Conservation (phyloP, 345 rosid genomes). For the Linum trigynum region DNA sequence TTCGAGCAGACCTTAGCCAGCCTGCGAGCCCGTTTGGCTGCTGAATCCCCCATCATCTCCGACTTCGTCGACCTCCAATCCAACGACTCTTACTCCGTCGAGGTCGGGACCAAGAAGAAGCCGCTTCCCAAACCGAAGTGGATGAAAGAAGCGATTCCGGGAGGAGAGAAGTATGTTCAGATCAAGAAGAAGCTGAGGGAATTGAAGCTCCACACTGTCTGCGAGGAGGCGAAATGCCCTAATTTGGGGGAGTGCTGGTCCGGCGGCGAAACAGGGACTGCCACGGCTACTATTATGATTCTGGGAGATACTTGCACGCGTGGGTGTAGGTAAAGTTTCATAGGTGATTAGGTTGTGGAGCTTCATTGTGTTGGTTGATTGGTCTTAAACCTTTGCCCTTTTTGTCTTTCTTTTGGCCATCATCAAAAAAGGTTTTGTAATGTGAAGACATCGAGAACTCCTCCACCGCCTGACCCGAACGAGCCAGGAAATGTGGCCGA, state of each 20-base stretch:
- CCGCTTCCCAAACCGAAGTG: conserved; percentile 96
- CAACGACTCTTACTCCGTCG: conserved; percentile 55
- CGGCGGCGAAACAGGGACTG: conserved; percentile 95
- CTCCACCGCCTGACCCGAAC: conserved; percentile 86
- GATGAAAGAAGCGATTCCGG: conserved; percentile 92
- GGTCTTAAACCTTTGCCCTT: not conserved
- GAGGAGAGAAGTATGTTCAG: conserved; percentile 92
- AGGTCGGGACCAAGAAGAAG: conserved; percentile 91
- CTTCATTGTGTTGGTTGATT: not conserved
- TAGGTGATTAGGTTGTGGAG: not conserved
- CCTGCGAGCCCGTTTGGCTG: conserved; percentile 73
- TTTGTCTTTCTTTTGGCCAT: not conserved
- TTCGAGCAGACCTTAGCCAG: conserved; percentile 52
- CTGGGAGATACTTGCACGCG: conserved; percentile 95
- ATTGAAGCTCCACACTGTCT: conserved; percentile 90
- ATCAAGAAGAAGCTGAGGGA: conserved; percentile 89
- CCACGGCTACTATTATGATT: conserved; percentile 96
- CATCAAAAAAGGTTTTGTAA: conserved; percentile 57
- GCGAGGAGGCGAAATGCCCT: conserved; percentile 96
- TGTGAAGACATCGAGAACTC: conserved; percentile 90
- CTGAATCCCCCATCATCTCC: conserved; percentile 57
- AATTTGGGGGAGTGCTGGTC: conserved; percentile 98
- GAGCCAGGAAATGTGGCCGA: conserved; percentile 89
- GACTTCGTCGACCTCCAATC: conserved; percentile 48
- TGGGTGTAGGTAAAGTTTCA: conserved; percentile 62